phyloP scores from a whole-genome alignment of 148 eudicot species.

The Dysphania ambrosioides region DNA sequence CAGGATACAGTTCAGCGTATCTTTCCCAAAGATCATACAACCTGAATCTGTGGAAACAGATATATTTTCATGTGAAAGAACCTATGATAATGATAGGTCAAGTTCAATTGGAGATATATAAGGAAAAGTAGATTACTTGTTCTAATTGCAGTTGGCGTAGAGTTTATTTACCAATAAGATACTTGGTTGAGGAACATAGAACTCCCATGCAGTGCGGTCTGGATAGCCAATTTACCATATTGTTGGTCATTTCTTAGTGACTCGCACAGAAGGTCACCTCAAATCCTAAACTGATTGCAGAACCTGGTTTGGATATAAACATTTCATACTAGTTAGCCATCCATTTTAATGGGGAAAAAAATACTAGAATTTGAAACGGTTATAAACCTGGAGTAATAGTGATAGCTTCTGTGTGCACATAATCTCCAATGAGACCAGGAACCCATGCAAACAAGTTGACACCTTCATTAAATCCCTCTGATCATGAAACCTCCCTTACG shows the following conservation, averaged over 20 bases:
- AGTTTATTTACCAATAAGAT: slow-evolving; percentile 41
- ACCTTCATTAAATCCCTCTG: slow-evolving; percentile 37
- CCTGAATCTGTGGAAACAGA: slow-evolving; percentile 39
- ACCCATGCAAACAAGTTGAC: slow-evolving; percentile 46
- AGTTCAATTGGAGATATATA: neutral
- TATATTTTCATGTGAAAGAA: neutral
- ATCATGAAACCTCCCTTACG: slow-evolving; percentile 37
- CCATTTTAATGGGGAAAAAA: too few relatives aligned
- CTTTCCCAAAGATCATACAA: slow-evolving; percentile 73
- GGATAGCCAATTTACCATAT: slow-evolving; percentile 84
- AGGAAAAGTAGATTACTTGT: slow-evolving; percentile 35
- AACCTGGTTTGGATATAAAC: slow-evolving; percentile 34
- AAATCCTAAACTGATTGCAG: slow-evolving; percentile 31
- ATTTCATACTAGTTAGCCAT: slow-evolving; percentile 9
- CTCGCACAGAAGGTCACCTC: slow-evolving; percentile 38
- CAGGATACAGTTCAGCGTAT: slow-evolving; percentile 59
- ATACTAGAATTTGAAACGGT: too few relatives aligned
- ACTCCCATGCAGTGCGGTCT: slow-evolving; percentile 79
- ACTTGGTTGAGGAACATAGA: slow-evolving; percentile 63
- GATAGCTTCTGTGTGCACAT: slow-evolving; percentile 26
- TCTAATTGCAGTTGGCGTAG: slow-evolving; percentile 33
- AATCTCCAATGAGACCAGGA: slow-evolving; percentile 54
- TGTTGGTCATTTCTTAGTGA: slow-evolving; percentile 71
- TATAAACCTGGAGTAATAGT: slow-evolving; percentile 30
- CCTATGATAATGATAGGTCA: neutral